These are phyloP conservation scores for Cinnamomum micranthum DNA, from an alignment of 164 flowering plant species.

Conservation along the genomic window DNA sequence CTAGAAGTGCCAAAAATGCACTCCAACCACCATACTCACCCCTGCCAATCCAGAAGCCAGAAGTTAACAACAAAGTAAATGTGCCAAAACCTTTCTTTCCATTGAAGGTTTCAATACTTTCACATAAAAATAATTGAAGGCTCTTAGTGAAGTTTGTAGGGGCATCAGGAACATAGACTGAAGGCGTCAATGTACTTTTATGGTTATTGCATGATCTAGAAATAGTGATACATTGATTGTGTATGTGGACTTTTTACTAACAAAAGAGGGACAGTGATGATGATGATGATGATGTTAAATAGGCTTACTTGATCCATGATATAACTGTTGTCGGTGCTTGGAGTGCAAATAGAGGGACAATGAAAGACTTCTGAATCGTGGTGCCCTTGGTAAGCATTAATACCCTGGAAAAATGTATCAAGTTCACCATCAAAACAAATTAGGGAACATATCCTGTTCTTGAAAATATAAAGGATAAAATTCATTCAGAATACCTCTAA, in stretches of 20 bases:
- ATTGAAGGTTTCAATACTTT: too few relatives aligned
- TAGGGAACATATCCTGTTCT: neutral
- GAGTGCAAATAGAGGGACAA: constrained; percentile 78
- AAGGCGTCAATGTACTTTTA: neutral
- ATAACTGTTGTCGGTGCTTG: constrained; percentile 72
- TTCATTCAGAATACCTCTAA: neutral
- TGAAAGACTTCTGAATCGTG: constrained; percentile 60
- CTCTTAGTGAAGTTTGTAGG: neutral
- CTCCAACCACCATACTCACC: constrained; percentile 87
- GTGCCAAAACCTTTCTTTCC: too few relatives aligned
- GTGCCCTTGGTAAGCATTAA: constrained; percentile 71
- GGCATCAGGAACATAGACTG: neutral
- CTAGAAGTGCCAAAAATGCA: constrained; percentile 77
- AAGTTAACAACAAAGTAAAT: neutral
- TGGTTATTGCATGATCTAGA: neutral
- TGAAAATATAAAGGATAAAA: neutral
- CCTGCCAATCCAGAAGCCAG: constrained; percentile 34
- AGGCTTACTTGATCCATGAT: constrained; percentile 75
- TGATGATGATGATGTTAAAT: neutral
- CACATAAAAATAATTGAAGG: too few relatives aligned
- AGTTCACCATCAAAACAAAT: constrained; percentile 3
- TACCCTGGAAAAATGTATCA: constrained; percentile 32
- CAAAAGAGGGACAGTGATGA: neutral
- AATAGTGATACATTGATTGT: neutral
- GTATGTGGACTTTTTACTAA: neutral